These are phyloP conservation scores for Ogataea naganishii DNA, from an alignment of 805 yeast species.

Conservation along the genomic window DNA sequence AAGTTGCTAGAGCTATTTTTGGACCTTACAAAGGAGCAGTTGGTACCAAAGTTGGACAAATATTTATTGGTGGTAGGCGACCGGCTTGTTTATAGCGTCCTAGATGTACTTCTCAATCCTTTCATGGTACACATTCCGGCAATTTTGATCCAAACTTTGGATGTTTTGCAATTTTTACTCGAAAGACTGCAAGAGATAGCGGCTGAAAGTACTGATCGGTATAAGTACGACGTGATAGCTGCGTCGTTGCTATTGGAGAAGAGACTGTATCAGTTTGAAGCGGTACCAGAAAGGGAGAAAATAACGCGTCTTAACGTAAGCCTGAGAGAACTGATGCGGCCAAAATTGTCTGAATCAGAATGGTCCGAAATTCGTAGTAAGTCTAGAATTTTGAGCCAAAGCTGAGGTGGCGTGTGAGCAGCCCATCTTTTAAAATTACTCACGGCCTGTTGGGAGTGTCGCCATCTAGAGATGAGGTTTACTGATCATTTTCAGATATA, in stretches of 20 bases:
- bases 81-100: constrained; percentile 12
- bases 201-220: constrained; percentile 3
- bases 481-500: too few species aligned
- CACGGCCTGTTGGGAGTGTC: too few species aligned
- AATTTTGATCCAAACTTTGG: constrained; percentile 4
- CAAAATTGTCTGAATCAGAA: too few species aligned
- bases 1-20: constrained; percentile 10
- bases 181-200: constrained; percentile 1
- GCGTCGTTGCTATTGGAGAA: constrained; percentile 8
- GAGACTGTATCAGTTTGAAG: constrained; percentile 6
- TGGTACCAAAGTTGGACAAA: constrained; percentile 8
- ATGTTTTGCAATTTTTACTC: constrained; percentile 3
- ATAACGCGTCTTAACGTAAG: too few species aligned
- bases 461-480: too few species aligned
- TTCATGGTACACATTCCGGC: constrained; percentile 11
- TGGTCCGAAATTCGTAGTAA: too few species aligned
- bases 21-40: constrained; percentile 5
- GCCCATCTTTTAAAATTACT: too few species aligned
- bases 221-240: constrained; percentile 17
- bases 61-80: constrained; percentile 13
- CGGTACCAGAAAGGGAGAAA: too few species aligned
- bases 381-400: too few species aligned
- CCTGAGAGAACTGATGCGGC: too few species aligned
- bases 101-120: constrained; percentile 19
- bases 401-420: too few species aligned